Evolutionary conservation across 2,329 filamentous ascomycete species (phyloP).

Genomic region (Calonectria pseudoreteaudii): DNA sequence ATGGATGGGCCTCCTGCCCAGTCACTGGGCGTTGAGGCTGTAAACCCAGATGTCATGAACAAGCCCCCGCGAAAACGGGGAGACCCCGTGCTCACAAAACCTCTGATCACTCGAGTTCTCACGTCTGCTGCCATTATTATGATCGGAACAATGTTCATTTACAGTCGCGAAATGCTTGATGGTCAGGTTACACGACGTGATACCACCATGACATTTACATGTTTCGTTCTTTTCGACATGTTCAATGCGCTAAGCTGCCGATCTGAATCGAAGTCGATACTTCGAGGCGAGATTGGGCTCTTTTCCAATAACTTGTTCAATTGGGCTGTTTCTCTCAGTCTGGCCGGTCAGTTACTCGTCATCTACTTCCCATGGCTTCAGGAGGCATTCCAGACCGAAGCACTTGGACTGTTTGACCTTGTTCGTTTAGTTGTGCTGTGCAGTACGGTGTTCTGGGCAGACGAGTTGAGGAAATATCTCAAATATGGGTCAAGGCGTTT

Average conservation of each 20-base stretch:
- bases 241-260: constrained; percentile 97
- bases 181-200: constrained; percentile 89
- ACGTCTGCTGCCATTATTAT: constrained; percentile 92
- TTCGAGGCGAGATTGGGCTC: constrained; percentile 85
- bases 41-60: constrained; percentile 94
- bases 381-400: constrained; percentile 95
- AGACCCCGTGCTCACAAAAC: constrained; percentile 89
- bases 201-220: constrained; percentile 99
- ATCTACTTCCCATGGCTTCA: constrained; percentile 96
- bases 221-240: constrained; percentile 99
- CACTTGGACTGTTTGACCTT: constrained; percentile 79
- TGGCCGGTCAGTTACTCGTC: constrained; percentile 88
- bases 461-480: constrained; percentile 88
- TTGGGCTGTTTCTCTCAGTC: constrained; percentile 87
- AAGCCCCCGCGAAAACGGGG: constrained; percentile 86
- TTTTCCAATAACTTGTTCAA: constrained; percentile 96
- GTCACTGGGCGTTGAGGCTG: constrained; percentile 93
- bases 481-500: constrained; percentile 69
- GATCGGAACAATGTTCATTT: constrained; percentile 90
- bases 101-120: constrained; percentile 85
- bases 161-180: constrained; percentile 92
- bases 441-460: constrained; percentile 94
- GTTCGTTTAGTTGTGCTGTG: constrained; percentile 78
- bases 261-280: constrained; percentile 88
- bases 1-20: constrained; percentile 99